Base-by-base conservation (phyloP, 225 moss, liverwort and hornwort species). In the Bryoerythrophyllum caledonicum region DNA sequence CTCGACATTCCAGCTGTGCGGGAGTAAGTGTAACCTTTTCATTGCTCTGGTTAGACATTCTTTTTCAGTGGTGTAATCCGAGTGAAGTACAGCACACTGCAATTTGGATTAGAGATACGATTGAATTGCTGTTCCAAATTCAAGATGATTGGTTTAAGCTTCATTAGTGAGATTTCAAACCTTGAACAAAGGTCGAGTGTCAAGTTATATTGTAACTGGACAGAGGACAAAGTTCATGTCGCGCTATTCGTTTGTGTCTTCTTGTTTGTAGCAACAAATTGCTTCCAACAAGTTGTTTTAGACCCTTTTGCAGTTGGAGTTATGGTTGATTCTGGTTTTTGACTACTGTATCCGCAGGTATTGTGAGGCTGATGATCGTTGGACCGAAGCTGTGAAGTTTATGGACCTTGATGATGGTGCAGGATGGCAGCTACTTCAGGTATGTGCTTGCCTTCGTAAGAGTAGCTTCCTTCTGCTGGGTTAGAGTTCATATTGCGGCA, bases 381-480 rank as follows among this genome's bases (percentile, higher is more conserved):
- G 94, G 86, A 80, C 60, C 8, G 87, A 93, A 66, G 97, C 97
- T 73, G 92, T 90, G 57, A 76, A 79, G 55, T 97, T 97, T 70
- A 63, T 97, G 84, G 90, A 97, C 79, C 75, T 97, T 34, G 97
- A 97, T 67, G 97, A 94, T 57, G 93, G 94, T 73, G 94, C 97
- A 74, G 97, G 97, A 78, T 97, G 97, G 97, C 97, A 97, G 83
- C 74, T 97, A 67, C 97, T 97, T 60, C 81, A 91, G 93, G 93
- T 91, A 11, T 40, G 71, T 48, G 9, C 62, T 32, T 21, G 8
- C 6, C 24, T 69, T 52, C 17, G 27, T 24, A 10, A 7, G 7
- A 11, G 4, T 26, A 5, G 6, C 60, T 72, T 7, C 21, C 21
- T 35, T 60, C 2, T 73, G n/a, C 35, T 26, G 9, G 17, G 10